Base-by-base conservation (phyloP, 176 grass and related monocot species). In the Lolium multiflorum region DNA sequence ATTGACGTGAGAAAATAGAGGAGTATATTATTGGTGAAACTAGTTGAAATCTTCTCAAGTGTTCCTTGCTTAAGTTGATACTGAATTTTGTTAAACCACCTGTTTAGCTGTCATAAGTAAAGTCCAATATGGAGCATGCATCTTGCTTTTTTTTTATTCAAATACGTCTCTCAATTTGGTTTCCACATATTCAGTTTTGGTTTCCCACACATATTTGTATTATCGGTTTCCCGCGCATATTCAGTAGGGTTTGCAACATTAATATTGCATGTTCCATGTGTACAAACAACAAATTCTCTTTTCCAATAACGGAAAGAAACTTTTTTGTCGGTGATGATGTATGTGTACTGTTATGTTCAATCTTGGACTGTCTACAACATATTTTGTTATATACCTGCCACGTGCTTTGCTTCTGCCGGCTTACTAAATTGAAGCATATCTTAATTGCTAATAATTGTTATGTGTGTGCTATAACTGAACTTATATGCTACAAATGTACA, bases 161-260 rank as follows among this genome's bases (percentile, higher is more conserved):
- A 18, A 6, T 13, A 14, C 5, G 2, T 24, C 39, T 77, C 12
- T 73, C 25, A 28, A 31, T 60, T 77, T 70, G 44, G 49, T 69
- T 83, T 88, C 50, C 51, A 17, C 39, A 49, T 25, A 54, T 54
- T 54, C 51, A 54, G 51, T 54, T 46, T 85, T 69, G 48, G 20
- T 60, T 80, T 28, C 28, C 28, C 31, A 35, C 31, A 3, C 31
- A 35, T 35, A 35, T 35, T 35, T 35, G 31, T 35, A 35, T 80
- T 7, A 0, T 79, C 60, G 38, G 21, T 60, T 80, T 86, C 54
- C 84, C 7, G 0, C 52, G 17, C 41, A 51, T 26, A 56, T 57
- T 38, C 24, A 64, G 9, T 54, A 54, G 43, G 20, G 3, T 44
- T 65, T 35, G 15, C 57, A 7, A 18, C 9, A 22, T 68, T 85